Conservation (phyloP, 345 rosid species). For the Conringia planisiliqua region DNA sequence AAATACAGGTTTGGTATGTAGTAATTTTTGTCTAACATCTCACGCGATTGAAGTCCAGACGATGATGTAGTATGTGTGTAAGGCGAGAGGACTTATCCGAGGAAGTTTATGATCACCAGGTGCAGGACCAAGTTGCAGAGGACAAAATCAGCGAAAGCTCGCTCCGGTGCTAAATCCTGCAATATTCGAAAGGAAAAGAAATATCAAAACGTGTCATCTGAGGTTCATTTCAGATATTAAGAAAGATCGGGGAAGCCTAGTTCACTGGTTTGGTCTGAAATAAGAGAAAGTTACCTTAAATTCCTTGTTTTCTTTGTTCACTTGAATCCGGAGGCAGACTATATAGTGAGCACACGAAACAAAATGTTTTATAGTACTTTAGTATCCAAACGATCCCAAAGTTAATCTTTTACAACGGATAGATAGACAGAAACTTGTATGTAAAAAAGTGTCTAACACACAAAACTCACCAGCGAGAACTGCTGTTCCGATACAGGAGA, state of each 20-base stretch:
- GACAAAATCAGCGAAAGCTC: slow-evolving; percentile 83
- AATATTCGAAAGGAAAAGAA: background rate
- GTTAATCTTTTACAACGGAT: background rate
- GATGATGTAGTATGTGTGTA: background rate
- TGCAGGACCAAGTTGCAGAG: slow-evolving; percentile 89
- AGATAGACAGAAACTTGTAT: background rate
- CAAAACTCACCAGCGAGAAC: slow-evolving; percentile 85
- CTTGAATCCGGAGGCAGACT: slow-evolving; percentile 96
- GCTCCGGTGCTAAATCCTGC: slow-evolving; percentile 72
- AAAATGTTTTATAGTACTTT: background rate
- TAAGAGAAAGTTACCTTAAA: slow-evolving; percentile 44
- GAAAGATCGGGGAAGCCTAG: background rate
- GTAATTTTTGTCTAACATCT: background rate
- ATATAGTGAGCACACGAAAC: slow-evolving; percentile 2
- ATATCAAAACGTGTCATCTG: background rate
- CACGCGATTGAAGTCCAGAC: background rate
- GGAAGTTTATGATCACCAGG: slow-evolving; percentile 78
- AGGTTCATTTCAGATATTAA: background rate
- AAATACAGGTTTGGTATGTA: background rate
- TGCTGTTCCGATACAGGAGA: slow-evolving; percentile 90
- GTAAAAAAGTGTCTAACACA: background rate
- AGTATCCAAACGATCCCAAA: background rate
- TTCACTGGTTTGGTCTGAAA: background rate
- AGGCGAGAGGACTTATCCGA: slow-evolving; percentile 37
- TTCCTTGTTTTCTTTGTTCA: slow-evolving; percentile 95